Base-by-base conservation (phyloP, 2,329 filamentous ascomycete genomes). In the Venturia pyrina region DNA sequence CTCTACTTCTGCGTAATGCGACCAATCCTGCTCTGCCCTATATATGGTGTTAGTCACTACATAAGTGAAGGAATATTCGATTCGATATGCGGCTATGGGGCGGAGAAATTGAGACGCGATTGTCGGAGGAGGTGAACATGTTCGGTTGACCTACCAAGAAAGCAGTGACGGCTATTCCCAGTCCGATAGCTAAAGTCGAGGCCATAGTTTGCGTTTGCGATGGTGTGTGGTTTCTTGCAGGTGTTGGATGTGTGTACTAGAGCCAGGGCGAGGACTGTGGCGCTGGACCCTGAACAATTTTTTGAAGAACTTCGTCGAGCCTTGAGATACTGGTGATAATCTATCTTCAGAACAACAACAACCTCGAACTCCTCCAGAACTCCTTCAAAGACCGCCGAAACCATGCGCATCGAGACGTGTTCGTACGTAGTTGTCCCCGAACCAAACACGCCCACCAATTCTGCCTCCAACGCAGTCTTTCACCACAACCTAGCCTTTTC, bases 11-110 rank as follows among this genome's bases (percentile, higher is more conserved):
- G 69, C 93, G 87, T 77, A 93, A 85, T 71, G 95, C 95, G 73
- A 98, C 89, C 48, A 96, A 85, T 72, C 93, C 93, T 68, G 95
- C 93, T 74, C 95, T 91, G 70, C 95, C 93, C 92, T 97, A 73
- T 50, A 5, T 64, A 37, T 64, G 32, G 24, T 65, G 69, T 53
- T 60, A 40, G 37, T 24, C 11, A 32, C 28, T 19, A 28, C 34
- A 19, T 50, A 57, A 10, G 1, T 28, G 19, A 24, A 37, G 34
- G 24, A 6, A 24, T 50, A 53, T 40, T 63, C 21, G 15, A 57
- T 32, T 63, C 21, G 17, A 57, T 32, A 24, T 44, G 48, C 10
- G 48, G 21, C 28, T 21, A 53, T 53, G 40, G 6, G 34, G 32
- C 64, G 41, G 68, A 53, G 46, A 41, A 6, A 32, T 11, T 7